phyloP scores from a whole-genome alignment of 1,284 basidiomycete species.

The Kalmanozyma brasiliensis region DNA sequence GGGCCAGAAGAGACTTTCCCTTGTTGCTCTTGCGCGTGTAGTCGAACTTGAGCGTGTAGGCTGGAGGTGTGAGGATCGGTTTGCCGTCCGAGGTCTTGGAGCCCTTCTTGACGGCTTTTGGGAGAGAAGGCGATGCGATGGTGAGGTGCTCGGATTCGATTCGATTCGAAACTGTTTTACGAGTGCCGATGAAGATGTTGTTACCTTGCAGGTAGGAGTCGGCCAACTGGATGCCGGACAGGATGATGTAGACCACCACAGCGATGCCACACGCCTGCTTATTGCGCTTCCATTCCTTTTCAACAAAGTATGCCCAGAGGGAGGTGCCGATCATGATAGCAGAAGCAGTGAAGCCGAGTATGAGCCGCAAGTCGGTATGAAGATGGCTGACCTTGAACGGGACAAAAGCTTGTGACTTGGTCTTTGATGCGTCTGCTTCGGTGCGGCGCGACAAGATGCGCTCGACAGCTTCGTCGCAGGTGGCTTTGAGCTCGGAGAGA shows the following conservation, averaged over 20 bases:
- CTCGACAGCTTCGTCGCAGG: conserved; percentile 63
- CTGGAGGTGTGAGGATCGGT: conserved; percentile 52
- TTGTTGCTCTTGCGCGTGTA: conserved; percentile 53
- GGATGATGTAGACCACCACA: conserved; percentile 50
- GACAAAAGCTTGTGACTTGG: conserved; percentile 27
- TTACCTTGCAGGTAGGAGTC: conserved; percentile 56
- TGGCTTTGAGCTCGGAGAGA: conserved; percentile 56
- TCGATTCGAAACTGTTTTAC: conserved; percentile 49
- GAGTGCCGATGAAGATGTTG: conserved; percentile 58
- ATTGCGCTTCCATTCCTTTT: conserved; percentile 63
- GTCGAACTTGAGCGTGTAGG: conserved; percentile 53
- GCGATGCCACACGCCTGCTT: conserved; percentile 50
- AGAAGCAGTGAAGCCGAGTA: conserved; percentile 53
- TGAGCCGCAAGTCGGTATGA: conserved; percentile 56
- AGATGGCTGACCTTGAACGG: conserved; percentile 60
- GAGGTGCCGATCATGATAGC: conserved; percentile 60
- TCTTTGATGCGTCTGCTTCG: conserved; percentile 23
- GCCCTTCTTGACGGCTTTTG: conserved; percentile 33
- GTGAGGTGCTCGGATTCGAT: conserved; percentile 55
- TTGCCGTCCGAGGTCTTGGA: conserved; percentile 36
- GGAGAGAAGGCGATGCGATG: conserved; percentile 50
- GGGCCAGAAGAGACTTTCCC: conserved; percentile 39
- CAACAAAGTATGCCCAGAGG: conserved; percentile 60
- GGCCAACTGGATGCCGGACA: conserved; percentile 39
- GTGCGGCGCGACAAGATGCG: conserved; percentile 37